These are phyloP conservation scores for Ophiostoma pallidulum DNA, from an alignment of 2,329 filamentous ascomycete species.

Conservation along the genomic window DNA sequence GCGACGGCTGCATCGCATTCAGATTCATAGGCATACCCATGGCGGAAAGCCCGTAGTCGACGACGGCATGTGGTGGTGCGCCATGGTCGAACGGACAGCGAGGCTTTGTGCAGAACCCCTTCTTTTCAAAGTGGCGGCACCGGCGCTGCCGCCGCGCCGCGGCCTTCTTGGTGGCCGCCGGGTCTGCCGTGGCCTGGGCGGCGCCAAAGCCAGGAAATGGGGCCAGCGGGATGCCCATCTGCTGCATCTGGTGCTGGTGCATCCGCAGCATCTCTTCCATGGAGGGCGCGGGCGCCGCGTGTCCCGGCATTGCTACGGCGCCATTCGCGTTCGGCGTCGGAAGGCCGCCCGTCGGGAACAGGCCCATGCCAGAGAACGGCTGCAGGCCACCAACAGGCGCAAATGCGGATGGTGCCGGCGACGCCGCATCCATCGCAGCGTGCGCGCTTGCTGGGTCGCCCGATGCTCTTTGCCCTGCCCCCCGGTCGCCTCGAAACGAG, in stretches of 20 bases:
- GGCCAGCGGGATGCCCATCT: conserved; percentile 37
- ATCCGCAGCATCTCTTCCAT: conserved; percentile 53
- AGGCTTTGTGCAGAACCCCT: conserved; percentile 62
- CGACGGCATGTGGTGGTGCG: no score
- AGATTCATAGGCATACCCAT: no score
- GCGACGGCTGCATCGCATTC: background rate
- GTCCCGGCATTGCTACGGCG: no score
- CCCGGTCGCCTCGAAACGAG: conserved; percentile 16
- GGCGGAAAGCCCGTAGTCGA: no score
- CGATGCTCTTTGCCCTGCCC: conserved; percentile 23
- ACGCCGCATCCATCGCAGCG: background rate
- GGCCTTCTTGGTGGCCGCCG: no score
- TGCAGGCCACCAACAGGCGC: no score
- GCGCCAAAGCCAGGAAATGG: conserved; percentile 17
- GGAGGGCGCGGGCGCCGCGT: conserved; percentile 34
- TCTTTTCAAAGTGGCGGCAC: conserved; percentile 63
- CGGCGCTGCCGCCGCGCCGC: conserved; percentile 34
- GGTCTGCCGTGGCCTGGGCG: conserved; percentile 18
- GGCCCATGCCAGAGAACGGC: no score
- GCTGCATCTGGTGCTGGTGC: no score
- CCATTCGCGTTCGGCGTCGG: no score
- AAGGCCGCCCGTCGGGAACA: no score
- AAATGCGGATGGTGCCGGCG: background rate
- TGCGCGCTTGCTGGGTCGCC: background rate
- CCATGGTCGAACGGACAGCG: conserved; percentile 60